Conservation (phyloP, 2,329 filamentous ascomycete species). For the Sphaerulina musiva region DNA sequence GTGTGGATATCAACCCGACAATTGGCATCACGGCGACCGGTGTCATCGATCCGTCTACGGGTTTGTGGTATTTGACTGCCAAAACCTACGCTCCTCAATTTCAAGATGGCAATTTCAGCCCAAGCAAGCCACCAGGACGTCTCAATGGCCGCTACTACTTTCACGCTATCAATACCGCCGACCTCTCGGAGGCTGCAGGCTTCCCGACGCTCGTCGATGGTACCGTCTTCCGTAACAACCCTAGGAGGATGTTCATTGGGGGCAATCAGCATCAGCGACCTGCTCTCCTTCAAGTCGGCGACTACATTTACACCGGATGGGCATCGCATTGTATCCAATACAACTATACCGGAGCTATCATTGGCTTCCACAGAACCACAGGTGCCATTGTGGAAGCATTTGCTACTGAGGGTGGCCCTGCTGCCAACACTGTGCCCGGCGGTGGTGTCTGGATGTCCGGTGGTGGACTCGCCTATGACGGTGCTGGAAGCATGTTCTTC, state of each 20-base stretch:
- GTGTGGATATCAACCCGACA: slow-evolving; percentile 3
- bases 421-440: slow-evolving; percentile 3
- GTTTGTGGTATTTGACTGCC: slow-evolving; percentile 10
- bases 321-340: slow-evolving; percentile 9
- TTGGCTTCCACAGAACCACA: slow-evolving; percentile 3
- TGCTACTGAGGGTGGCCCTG: slow-evolving; percentile 6
- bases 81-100: slow-evolving; percentile 11
- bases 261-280: slow-evolving; percentile 10
- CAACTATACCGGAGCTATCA: slow-evolving; percentile 11
- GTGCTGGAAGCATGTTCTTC: slow-evolving; percentile 11
- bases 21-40: slow-evolving; percentile 11
- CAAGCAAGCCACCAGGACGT: slow-evolving; percentile 3
- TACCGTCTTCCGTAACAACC: slow-evolving; percentile 7
- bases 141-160: slow-evolving; percentile 10
- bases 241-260: slow-evolving; percentile 3
- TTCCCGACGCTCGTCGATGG: slow-evolving; percentile 6
- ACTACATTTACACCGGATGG: slow-evolving; percentile 12
- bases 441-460: slow-evolving; percentile 12
- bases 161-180: slow-evolving; percentile 8
- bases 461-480: slow-evolving; percentile 11
- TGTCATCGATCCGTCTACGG: slow-evolving; percentile 9
- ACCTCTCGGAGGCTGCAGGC: slow-evolving; percentile 3
- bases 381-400: slow-evolving; percentile 10
- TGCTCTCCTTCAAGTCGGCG: slow-evolving; percentile 8
- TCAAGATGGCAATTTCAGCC: slow-evolving; percentile 5